Conservation (phyloP, 1,139 yeast genomes). For the Zygosaccharomyces sapae region DNA sequence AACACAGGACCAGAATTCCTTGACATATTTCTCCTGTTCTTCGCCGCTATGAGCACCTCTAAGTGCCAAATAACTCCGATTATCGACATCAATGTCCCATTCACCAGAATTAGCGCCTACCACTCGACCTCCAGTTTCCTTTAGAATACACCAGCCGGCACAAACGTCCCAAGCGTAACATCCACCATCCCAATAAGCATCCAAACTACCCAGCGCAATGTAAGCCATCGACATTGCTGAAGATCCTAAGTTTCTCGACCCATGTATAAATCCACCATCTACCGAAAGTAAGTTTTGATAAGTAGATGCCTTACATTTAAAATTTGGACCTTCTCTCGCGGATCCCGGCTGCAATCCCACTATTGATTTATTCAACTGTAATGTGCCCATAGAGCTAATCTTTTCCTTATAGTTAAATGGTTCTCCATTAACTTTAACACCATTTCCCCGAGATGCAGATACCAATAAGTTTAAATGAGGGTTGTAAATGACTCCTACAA, state of each 20-base stretch:
- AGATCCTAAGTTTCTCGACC: constrained; percentile 54
- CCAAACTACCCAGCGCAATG: constrained; percentile 53
- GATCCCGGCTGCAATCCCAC: constrained; percentile 58
- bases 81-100: constrained; percentile 47
- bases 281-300: constrained; percentile 45
- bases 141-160: constrained; percentile 58
- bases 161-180: constrained; percentile 63
- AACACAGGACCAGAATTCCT: constrained; percentile 48
- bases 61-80: constrained; percentile 50
- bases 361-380: constrained; percentile 47
- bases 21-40: constrained; percentile 44
- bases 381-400: constrained; percentile 32
- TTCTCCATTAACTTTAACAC: constrained; percentile 48
- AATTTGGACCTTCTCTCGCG: constrained; percentile 50
- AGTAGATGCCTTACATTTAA: constrained; percentile 45
- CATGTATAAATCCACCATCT: constrained; percentile 52
- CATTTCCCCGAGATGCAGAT: constrained; percentile 51
- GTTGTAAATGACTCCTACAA: constrained; percentile 56
- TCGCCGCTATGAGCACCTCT: constrained; percentile 43
- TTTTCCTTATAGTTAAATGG: constrained; percentile 39
- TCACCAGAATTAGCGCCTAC: constrained; percentile 50
- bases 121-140: constrained; percentile 54
- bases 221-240: constrained; percentile 56
- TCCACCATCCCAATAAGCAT: constrained; percentile 63
- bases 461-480: constrained; percentile 50